Base-by-base conservation (phyloP, 2,329 filamentous ascomycete species). In the Monilinia aucupariae region DNA sequence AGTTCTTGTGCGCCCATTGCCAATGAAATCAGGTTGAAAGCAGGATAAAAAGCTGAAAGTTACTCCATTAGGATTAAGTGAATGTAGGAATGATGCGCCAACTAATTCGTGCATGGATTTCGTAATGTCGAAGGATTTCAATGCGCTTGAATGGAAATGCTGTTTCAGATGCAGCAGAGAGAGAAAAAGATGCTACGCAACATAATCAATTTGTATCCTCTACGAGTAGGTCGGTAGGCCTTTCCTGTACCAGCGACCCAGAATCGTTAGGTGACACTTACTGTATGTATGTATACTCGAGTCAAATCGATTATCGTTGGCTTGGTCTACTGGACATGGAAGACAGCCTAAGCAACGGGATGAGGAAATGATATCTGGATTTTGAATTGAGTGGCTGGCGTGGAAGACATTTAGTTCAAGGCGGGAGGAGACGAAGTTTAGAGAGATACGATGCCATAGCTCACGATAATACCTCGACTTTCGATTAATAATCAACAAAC, bases 121-220 rank as follows among this genome's bases (percentile, higher is more conserved):
- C 22, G 12, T n/a, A 8, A 52, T 32, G 22, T 52, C 27, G 20
- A 52, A 52, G 32, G 43, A n/a, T 56, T 54, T 34, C 39, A 20
- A 17, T 39, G 32, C 50, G 6, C n/a, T 37, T 25, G 32, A 53
- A 39, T 9, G 47, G 17, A 37, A 55, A 45, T 45, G 27, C 27
- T 55, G 59, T 61, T 61, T 61, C 59, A 61, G 37, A 61, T 61
- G 25, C 41, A 59, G 55, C 50, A 59, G 27, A 30, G 27, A 6
- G 6, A 30, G 27, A 50, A 55, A 37, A 50, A 59, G 55, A 56
- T 56, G 53, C 53, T n/a, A n/a, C n/a, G n/a, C n/a, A 56, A 34
- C 53, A 56, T 45, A n/a, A 56, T 41, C 22, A 47, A 56, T 56
- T 22, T 47, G 39, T 56, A 47, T 34, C n/a, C n/a, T n/a, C n/a